Base-by-base conservation (phyloP, 805 yeast species). In the Tetrapisispora iriomotensis region DNA sequence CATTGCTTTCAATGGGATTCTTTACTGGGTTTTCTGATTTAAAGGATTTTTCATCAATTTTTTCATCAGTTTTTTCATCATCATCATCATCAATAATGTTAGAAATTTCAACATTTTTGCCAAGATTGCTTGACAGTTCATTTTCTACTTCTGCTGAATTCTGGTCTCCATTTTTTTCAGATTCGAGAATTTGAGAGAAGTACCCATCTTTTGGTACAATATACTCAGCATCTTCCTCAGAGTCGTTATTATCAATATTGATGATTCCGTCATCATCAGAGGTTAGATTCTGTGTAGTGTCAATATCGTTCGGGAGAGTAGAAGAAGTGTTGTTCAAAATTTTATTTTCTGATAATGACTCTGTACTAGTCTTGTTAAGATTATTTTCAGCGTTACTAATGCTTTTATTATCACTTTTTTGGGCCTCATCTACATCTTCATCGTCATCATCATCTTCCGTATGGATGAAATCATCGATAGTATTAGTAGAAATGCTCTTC, bases 111-210 rank as follows among this genome's bases (percentile, higher is more conserved):
- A 17, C n/a, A 21, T 25, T 18, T 8, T n/a, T n/a, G n/a, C n/a
- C n/a, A n/a, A n/a, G n/a, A n/a, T n/a, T n/a, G n/a, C n/a, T n/a
- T n/a, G n/a, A n/a, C n/a, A n/a, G n/a, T n/a, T n/a, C n/a, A n/a
- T n/a, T n/a, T 15, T 14, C 9, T 21, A n/a, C 4, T 33, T 6
- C 13, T 33, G 34, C 43, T 42, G 22, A 48, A 49, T 23, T n/a
- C 36, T 45, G 42, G 42, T 27, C 17, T 3, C 6, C 45, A 15
- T 50, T 54, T 14, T 34, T 19, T 9, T 34, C 45, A 3, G n/a
- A 14, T 15, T 33, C 37, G 8, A 22, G 8, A 9, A 37, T 17
- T 13, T 38, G 13, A 4, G 20, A 25, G 15, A 20, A 35, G 18
- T 35, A 35, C 4, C 38, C 38, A 19, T 25, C 19, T 28, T 35